phyloP scores from a whole-genome alignment of 352 stramenopile genomes.

The Phytophthora rubi region DNA sequence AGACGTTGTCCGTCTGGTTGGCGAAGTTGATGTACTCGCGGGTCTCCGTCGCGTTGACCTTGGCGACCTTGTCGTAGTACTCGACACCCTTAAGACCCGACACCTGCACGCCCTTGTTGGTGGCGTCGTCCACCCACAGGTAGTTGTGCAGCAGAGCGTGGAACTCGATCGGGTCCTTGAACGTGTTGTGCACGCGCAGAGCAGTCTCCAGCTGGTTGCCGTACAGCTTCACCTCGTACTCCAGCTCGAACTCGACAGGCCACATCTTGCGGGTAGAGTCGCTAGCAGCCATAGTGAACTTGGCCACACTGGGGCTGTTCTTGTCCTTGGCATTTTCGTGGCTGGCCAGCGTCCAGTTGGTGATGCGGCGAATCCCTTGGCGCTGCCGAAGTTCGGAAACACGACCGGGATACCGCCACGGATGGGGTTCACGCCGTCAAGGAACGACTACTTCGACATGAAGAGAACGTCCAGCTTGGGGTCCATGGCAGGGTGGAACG shows the following conservation, averaged over 20 bases:
- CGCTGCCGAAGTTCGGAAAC: conserved; percentile 88
- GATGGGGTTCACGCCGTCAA: conserved; percentile 85
- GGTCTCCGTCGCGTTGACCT: conserved; percentile 59
- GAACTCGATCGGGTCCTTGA: conserved; percentile 82
- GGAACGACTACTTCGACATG: conserved; percentile 65
- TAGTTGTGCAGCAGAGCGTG: conserved; percentile 96
- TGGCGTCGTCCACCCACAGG: conserved; percentile 82
- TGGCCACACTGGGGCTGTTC: conserved; percentile 22
- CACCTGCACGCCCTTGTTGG: conserved; percentile 62
- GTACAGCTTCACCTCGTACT: conserved; percentile 75
- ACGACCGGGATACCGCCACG: conserved; percentile 88
- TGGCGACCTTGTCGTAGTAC: conserved; percentile 90
- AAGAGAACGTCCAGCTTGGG: conserved; percentile 71
- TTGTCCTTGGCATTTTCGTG: background rate
- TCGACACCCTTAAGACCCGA: conserved; percentile 83
- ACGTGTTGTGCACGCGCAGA: conserved; percentile 89
- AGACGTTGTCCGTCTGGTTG: conserved; percentile 89
- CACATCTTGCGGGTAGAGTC: conserved; percentile 42
- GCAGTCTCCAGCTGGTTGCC: conserved; percentile 64
- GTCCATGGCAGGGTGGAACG: conserved; percentile 39
- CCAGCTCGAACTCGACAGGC: conserved; percentile 63
- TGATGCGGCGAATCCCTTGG: conserved; percentile 53
- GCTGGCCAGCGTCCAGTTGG: conserved; percentile 29
- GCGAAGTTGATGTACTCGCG: conserved; percentile 65
- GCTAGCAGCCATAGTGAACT: conserved; percentile 30